Evolutionary conservation across 352 stramenopile genomes (phyloP).

Genomic region (Globisporangium recalcitrans): DNA sequence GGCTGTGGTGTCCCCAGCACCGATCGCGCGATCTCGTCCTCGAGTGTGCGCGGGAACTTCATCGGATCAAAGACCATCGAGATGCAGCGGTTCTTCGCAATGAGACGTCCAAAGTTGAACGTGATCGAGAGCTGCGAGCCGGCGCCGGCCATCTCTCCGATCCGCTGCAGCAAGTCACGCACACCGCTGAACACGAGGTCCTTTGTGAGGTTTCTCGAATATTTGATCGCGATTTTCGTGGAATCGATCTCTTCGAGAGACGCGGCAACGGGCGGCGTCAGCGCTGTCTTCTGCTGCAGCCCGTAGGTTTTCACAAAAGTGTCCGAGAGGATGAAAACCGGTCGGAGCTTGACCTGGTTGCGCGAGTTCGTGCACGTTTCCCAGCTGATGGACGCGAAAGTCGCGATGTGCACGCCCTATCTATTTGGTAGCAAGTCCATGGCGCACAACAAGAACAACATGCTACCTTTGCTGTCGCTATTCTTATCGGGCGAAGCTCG

Average conservation of each 20-base stretch:
- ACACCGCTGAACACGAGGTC: conserved; percentile 65
- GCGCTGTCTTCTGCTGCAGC: conserved; percentile 40
- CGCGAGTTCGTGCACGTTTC: conserved; percentile 51
- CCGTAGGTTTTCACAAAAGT: conserved; percentile 64
- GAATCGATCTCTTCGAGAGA: conserved; percentile 79
- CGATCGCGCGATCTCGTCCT: conserved; percentile 53
- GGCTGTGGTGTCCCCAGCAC: conserved; percentile 40
- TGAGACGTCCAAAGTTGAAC: conserved; percentile 62
- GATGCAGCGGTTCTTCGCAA: conserved; percentile 72
- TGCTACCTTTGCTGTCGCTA: background rate
- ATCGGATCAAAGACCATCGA: conserved; percentile 68
- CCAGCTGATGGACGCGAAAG: conserved; percentile 69
- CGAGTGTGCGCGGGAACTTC: conserved; percentile 50
- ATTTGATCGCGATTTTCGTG: conserved; percentile 82
- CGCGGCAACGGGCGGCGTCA: conserved; percentile 26
- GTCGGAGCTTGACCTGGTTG: conserved; percentile 53
- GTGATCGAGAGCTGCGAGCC: conserved; percentile 52
- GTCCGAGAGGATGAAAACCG: conserved; percentile 59
- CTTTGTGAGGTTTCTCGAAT: conserved; percentile 66
- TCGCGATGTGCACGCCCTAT: conserved; percentile 68
- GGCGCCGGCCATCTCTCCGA: conserved; percentile 53
- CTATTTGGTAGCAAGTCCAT: background rate
- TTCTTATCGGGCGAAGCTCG: background rate
- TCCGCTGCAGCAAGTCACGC: conserved; percentile 68
- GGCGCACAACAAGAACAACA: too few species aligned